Evolutionary conservation across 2,329 filamentous ascomycete species (phyloP), one percentile per base, ranked within the genome.

Genomic region (Biscogniauxia mediterranea): DNA sequence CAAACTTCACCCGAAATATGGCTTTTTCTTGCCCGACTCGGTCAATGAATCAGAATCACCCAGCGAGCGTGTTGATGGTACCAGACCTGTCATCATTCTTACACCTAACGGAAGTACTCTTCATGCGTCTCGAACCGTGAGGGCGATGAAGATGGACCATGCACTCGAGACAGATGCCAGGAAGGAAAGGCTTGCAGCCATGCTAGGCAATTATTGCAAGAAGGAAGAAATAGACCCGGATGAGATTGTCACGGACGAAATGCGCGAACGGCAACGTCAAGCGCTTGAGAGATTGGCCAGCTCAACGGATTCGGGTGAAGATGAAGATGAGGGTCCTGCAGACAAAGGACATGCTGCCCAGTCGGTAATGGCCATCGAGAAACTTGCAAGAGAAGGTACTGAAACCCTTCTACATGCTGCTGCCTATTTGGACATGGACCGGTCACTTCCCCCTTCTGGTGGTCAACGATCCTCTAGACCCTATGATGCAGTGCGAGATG

Each of bases 1-100:
- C 68, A 73, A 72, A 5, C 69, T 87, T 5, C 85, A 87, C 59
- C 83, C 84, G 0, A 79, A 75, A 50, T 82, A 81, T 61, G 85
- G 85, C 38, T 74, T 86, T 50, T 81, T 84, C 67, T 67, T 85
- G 23, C 76, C 79, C 2, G 74, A 68, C 15, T 85, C 82, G 50
- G 69, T 70, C 57, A 85, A 83, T 61, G 76, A 80, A 25, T 62
- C 71, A 2, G 80, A 80, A 66, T 68, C 74, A 1, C 75, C 79
- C 3, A 70, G 69, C 19, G 74, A 76, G 0, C 77, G 76, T 52
- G 75, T 80, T 55, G 77, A 81, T 61, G 79, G 80, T 11, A 76
- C 78, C 28, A 78, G 77, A 55, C 81, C 83, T 3, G 73, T 84
- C 5, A 80, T 85, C 25, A 80, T 80, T 60, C 76, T 84, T 56